Evolutionary conservation across 2,329 filamentous ascomycete species (phyloP).

Genomic region (Chalaropsis thielavioides): DNA sequence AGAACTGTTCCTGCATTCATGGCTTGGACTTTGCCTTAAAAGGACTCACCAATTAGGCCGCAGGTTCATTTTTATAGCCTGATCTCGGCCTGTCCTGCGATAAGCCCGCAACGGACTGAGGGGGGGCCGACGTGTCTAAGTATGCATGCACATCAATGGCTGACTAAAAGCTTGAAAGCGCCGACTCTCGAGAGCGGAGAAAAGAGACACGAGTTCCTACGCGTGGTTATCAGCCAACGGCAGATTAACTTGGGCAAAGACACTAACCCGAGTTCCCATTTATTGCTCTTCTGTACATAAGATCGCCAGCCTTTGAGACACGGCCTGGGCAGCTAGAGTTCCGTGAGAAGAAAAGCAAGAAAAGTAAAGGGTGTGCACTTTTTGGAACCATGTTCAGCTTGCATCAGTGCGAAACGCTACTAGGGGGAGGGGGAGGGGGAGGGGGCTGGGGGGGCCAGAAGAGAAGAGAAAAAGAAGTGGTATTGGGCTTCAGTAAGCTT

Average conservation of each 20-base stretch:
- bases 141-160: not conserved
- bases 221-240: not conserved
- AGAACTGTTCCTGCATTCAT: not conserved
- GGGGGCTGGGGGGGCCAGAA: not conserved
- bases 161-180: not conserved
- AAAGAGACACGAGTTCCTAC: not conserved
- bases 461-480: not conserved
- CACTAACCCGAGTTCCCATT: not conserved
- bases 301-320: conserved; percentile 1
- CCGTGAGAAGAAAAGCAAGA: not conserved
- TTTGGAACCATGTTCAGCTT: conserved; percentile 4
- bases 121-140: no score
- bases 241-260: not conserved
- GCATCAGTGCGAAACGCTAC: conserved; percentile 4
- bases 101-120: not conserved
- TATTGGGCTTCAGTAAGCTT: not conserved
- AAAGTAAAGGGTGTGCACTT: not conserved
- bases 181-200: not conserved
- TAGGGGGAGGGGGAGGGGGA: not conserved
- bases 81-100: not conserved
- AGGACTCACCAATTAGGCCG: not conserved
- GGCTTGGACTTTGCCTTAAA: not conserved
- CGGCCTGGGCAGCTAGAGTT: not conserved
- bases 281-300: not conserved
- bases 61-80: not conserved